Percentiles rank a stretch among this genome's conserved stretches.
Conservation (phyloP, 306 rosid genomes). For the Prunus davidiana region DNA sequence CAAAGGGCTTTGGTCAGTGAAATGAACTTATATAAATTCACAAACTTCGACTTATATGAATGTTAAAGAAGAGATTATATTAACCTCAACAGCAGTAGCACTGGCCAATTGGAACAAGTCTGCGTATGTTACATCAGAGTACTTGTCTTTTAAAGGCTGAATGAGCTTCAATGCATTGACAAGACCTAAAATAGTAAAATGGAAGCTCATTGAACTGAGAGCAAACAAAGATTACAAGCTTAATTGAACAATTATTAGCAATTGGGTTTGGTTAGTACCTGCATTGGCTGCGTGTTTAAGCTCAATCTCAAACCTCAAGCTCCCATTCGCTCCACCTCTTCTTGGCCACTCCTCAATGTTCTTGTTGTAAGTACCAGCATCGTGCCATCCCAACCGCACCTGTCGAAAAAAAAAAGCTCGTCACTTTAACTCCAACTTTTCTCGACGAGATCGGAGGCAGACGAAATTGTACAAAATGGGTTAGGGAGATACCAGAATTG, state of each 20-base stretch:
- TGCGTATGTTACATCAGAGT: conserved; percentile 83
- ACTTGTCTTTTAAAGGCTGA: conserved; percentile 89
- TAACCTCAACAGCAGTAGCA: conserved; percentile 92
- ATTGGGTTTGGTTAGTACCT: conserved; percentile 40
- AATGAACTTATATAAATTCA: conserved; percentile 9
- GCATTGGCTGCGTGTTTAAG: conserved; percentile 95
- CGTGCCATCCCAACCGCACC: conserved; percentile 99
- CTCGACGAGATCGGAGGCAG: not conserved
- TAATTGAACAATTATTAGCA: not conserved
- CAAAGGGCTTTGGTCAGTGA: conserved; percentile 17
- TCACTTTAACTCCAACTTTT: not conserved
- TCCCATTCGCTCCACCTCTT: conserved; percentile 95
- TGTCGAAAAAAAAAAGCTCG: conserved; percentile 16
- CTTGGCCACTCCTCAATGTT: conserved; percentile 92
- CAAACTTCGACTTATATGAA: not conserved
- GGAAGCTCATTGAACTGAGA: conserved; percentile 21
- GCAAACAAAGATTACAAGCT: not conserved
- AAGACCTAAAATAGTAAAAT: conserved; percentile 55
- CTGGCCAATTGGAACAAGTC: conserved; percentile 97
- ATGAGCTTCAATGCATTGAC: conserved; percentile 93
- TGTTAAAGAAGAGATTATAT: conserved; percentile 14
- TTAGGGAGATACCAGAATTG: conserved; percentile 52
- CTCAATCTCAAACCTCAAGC: conserved; percentile 85
- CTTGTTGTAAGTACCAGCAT: conserved; percentile 93
- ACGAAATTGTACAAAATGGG: not conserved